phyloP scores from a whole-genome alignment of 2,329 filamentous ascomycete genomes.

The Aspergillus jensenii region DNA sequence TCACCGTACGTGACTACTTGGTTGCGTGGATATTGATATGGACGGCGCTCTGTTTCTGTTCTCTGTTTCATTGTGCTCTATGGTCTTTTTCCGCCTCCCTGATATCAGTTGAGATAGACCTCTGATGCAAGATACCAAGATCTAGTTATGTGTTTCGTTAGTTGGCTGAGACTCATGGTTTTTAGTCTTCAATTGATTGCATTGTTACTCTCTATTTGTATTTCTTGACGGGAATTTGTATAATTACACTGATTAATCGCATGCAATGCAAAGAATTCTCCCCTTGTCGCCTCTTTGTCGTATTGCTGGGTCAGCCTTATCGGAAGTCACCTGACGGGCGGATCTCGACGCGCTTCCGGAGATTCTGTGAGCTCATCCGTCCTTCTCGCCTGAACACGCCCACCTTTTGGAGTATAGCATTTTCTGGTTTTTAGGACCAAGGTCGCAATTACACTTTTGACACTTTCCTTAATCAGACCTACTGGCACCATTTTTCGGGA shows the following conservation, averaged over 20 bases:
- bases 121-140: conserved; percentile 43
- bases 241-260: not conserved
- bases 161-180: conserved; percentile 12
- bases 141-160: conserved; percentile 32
- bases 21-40: conserved; percentile 35
- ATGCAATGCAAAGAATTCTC: not conserved
- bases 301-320: conserved; percentile 13
- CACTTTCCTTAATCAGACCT: not conserved
- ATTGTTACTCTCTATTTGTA: not conserved
- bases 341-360: conserved; percentile 31
- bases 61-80: conserved; percentile 30
- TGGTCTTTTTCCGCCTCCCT: conserved; percentile 25
- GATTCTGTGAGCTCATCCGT: conserved; percentile 30
- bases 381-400: conserved; percentile 27
- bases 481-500: not conserved
- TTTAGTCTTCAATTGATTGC: conserved; percentile 11
- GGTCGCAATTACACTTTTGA: not conserved
- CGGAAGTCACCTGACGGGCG: conserved; percentile 30
- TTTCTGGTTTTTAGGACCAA: conserved; percentile 1
- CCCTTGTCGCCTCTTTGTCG: no score
- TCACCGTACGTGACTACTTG: conserved; percentile 33
- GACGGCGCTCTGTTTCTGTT: conserved; percentile 36
- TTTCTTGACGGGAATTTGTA: not conserved
- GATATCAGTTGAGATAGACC: conserved; percentile 39
- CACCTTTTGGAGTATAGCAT: conserved; percentile 9